Evolutionary conservation across 148 eudicot species (phyloP), one percentile per base, ranked within the genome.

Genomic region (Heliamphora exappendiculata): DNA sequence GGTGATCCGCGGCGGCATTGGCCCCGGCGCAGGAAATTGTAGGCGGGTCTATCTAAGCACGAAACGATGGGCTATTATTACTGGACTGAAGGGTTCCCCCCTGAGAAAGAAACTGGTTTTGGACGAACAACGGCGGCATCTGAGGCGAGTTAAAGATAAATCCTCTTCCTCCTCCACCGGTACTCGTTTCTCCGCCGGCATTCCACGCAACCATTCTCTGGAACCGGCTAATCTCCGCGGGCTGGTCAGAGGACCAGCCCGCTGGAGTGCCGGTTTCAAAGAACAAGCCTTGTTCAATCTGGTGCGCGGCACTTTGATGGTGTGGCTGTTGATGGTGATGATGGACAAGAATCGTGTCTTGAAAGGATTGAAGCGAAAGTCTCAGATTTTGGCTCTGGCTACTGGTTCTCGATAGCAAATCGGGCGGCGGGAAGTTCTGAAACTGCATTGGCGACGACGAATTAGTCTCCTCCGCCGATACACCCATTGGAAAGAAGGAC

Each of bases 41-140:
- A 37, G 76, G 42, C 50, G 91, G 93, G 82, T 91, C 97, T 37
- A 89, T 82, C 92, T 93, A 92, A 84, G 97, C 96, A 76, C 97
- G 93, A 89, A 90, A 68, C 53, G 89, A 78, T 82, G 89, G 92
- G 86, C 91, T 83, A 90, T 91, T 88, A 89, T 91, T 88, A 89
- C 95, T 94, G 98, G 98, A 94, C 98, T 94, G 98, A 94, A 94
- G 98, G 98, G 98, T 95, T 90, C 96, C 97, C 98, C 98, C 91
- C 96, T 94, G 98, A 70, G 96, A 81, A 82, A 84, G 85, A 70
- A 87, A 78, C 84, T 91, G 97, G 83, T 78, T 83, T 42, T 89
- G 89, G 81, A 91, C 90, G 72, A 89, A 85, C 75, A 90, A 41
- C 55, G 85, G 89, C 33, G 79, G 78, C 20, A 71, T 19, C 20